Percentiles rank a stretch among this genome's conserved stretches.
phyloP scores from a whole-genome alignment of 1,284 basidiomycete species.

The Papiliotrema terrestris region DNA sequence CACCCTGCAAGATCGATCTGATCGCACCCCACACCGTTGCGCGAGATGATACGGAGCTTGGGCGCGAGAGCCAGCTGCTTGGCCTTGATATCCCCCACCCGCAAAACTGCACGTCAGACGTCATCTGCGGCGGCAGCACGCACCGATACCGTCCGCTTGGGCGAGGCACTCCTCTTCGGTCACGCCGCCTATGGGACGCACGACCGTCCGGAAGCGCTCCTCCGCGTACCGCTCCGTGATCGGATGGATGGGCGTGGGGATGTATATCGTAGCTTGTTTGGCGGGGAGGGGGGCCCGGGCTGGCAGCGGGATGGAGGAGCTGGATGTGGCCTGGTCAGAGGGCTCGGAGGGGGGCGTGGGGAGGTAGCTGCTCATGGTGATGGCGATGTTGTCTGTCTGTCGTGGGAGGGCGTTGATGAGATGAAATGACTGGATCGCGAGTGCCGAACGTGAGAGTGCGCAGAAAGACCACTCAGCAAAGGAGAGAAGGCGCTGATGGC shows the following conservation, averaged over 20 bases:
- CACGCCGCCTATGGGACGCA: conserved; percentile 22
- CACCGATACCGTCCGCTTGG: conserved; percentile 27
- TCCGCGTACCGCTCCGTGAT: conserved; percentile 34
- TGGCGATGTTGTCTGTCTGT: no score
- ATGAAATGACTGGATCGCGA: no score
- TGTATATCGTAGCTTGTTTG: conserved; percentile 31
- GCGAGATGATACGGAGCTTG: conserved; percentile 24
- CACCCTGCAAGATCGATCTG: conserved; percentile 48
- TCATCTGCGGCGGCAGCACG: not conserved
- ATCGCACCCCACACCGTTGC: conserved; percentile 39
- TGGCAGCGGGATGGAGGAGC: conserved; percentile 16
- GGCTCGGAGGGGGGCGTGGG: not conserved
- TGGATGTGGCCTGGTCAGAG: not conserved
- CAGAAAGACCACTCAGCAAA: no score
- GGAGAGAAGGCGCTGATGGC: no score
- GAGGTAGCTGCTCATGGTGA: not conserved
- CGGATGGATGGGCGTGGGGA: conserved; percentile 36
- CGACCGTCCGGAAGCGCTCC: conserved; percentile 25
- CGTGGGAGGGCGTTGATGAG: no score
- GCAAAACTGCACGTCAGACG: conserved; percentile 18
- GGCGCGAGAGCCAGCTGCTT: conserved; percentile 15
- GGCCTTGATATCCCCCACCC: conserved; percentile 19
- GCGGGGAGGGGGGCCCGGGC: conserved; percentile 9
- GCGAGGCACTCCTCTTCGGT: conserved; percentile 26
- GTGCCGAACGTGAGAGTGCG: no score